phyloP scores from a whole-genome alignment of 2,329 filamentous ascomycete genomes.

The Fusarium sarcochroum region DNA sequence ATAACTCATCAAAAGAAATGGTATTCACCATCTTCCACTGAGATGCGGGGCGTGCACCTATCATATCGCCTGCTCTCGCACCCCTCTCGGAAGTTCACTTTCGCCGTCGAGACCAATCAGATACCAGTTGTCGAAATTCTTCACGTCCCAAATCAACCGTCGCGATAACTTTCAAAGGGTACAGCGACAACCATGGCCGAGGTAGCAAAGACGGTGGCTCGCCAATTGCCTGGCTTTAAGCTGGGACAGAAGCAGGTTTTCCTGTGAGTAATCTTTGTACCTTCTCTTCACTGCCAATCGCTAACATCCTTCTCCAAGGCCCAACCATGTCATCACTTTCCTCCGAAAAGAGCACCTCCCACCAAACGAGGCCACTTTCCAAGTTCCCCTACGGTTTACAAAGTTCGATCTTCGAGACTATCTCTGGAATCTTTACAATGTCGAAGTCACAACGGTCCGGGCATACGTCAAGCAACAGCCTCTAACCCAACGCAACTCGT shows the following conservation, averaged over 20 bases:
- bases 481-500: slow-evolving; percentile 66
- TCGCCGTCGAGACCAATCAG: slow-evolving; percentile 49
- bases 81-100: slow-evolving; percentile 49
- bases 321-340: slow-evolving; percentile 84
- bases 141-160: slow-evolving; percentile 45
- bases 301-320: slow-evolving; percentile 64
- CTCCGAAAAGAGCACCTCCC: slow-evolving; percentile 79
- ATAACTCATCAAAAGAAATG: slow-evolving; percentile 4
- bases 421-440: slow-evolving; percentile 86
- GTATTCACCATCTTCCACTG: background rate
- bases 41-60: slow-evolving; percentile 35
- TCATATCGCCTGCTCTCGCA: slow-evolving; percentile 1
- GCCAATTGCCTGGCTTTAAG: slow-evolving; percentile 60
- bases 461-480: slow-evolving; percentile 79
- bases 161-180: slow-evolving; percentile 43
- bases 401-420: slow-evolving; percentile 98
- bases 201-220: slow-evolving; percentile 55
- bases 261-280: slow-evolving; percentile 59
- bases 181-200: slow-evolving; percentile 56
- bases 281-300: slow-evolving; percentile 11
- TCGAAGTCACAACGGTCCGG: slow-evolving; percentile 80
- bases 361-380: slow-evolving; percentile 88
- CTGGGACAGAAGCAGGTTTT: slow-evolving; percentile 69
- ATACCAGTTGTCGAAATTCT: slow-evolving; percentile 50
- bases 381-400: slow-evolving; percentile 91